These are phyloP conservation scores for Candida buenavistaensis DNA, from an alignment of 1,139 yeast species.

Conservation along the genomic window DNA sequence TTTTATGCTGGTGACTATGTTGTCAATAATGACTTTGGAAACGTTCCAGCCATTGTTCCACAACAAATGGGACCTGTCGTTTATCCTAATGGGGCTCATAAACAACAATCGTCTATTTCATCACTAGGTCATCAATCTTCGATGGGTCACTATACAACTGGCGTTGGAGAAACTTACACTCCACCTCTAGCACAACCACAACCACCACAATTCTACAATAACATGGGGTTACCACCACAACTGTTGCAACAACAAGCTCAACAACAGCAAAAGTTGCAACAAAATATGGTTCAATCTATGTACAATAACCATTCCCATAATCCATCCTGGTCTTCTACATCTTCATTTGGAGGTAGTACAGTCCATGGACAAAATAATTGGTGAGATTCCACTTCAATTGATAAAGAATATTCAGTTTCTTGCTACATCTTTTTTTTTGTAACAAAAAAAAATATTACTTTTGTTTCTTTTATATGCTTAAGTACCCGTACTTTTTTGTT, in stretches of 20 bases:
- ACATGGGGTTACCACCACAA: slow-evolving; percentile 4
- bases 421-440: neutral
- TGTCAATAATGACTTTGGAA: slow-evolving; percentile 5
- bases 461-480: neutral
- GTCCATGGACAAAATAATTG: slow-evolving; percentile 11
- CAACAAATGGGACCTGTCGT: slow-evolving; percentile 4
- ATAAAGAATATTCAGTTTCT: neutral
- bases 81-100: slow-evolving; percentile 5
- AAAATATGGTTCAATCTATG: neutral
- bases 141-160: slow-evolving; percentile 11
- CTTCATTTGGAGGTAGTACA: slow-evolving; percentile 9
- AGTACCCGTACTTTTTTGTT: too few species aligned
- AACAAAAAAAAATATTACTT: neutral
- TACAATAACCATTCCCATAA: slow-evolving; percentile 10
- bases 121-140: slow-evolving; percentile 9
- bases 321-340: slow-evolving; percentile 13
- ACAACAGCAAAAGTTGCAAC: slow-evolving; percentile 3
- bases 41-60: too few species aligned
- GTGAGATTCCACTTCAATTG: slow-evolving; percentile 3
- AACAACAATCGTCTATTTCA: slow-evolving; percentile 10
- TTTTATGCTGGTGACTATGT: slow-evolving; percentile 4
- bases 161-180: slow-evolving; percentile 7
- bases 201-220: slow-evolving; percentile 3
- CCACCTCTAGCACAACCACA: slow-evolving; percentile 9
- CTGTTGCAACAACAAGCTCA: slow-evolving; percentile 5